Evolutionary conservation across 768 basidiomycete species (phyloP), one percentile per base, ranked within the genome.

Genomic region (Rhodocollybia butyracea): DNA sequence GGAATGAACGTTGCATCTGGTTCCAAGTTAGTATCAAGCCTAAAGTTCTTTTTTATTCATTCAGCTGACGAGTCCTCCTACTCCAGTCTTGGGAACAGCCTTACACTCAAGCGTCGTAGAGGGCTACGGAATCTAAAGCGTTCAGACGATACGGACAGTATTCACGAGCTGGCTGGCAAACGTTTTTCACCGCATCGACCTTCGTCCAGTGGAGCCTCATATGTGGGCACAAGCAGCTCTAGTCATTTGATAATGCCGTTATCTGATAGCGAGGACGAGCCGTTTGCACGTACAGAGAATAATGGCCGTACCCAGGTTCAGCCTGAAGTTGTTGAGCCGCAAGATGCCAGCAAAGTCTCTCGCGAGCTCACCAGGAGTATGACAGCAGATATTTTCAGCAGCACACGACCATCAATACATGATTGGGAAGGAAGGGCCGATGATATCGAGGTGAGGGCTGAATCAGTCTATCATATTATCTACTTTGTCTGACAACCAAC

Each of bases 21-120:
- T 5, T 40, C 39, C 7, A 40, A 40, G 39, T 40, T 19, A 19
- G 39, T 40, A 17, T 17, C 39, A 17, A 5, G 15, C 21, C 21
- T 19, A 10, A 40, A 17, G 39, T 40, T 6, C 39, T 40, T 19
- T 10, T 17, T 6, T n/a, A n/a, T n/a, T n/a, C n/a, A n/a, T n/a
- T n/a, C n/a, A n/a, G n/a, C n/a, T n/a, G n/a, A n/a, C n/a, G n/a
- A n/a, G n/a, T n/a, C n/a, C n/a, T n/a, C 30, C 6, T 17, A 17
- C n/a, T 24, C 4, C 34, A 50, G 48, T 22, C 15, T 50, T 19
- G 48, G 32, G 38, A 50, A 34, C 12, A 42, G 38, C 17, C 26
- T 46, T 24, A 56, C 54, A 31, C 46, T 57, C 22, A 57, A 57
- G 47, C 50, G 57, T 43, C 50, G 57, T 32, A 41, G 52, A 21